Conservation (phyloP, 78 protist genomes). For the slime mould (Dictyostelium discoideum) region DNA sequence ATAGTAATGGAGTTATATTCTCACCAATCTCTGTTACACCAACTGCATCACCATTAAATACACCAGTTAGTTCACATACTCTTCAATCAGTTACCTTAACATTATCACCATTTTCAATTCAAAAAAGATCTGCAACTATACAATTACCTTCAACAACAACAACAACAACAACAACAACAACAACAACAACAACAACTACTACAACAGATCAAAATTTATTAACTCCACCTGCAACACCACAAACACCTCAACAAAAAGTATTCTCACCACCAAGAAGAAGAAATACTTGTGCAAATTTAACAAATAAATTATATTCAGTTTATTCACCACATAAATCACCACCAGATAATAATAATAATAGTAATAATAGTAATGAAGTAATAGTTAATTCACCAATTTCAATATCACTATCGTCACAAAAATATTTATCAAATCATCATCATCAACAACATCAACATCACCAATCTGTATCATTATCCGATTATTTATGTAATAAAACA, state of each 20-base stretch:
- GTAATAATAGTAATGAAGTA: neutral
- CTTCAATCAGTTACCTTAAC: neutral
- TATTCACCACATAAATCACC: constrained; percentile 44
- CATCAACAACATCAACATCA: neutral
- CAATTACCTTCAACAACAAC: neutral
- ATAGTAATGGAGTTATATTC: neutral
- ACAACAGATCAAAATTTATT: neutral
- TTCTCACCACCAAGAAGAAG: constrained; percentile 72
- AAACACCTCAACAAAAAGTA: constrained; percentile 43
- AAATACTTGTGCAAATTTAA: constrained; percentile 46
- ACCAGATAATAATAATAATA: neutral
- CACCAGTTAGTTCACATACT: neutral
- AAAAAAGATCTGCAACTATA: constrained; percentile 9
- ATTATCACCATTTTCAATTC: constrained; percentile 8
- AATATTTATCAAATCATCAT: constrained; percentile 1
- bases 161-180: neutral
- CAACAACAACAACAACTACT: neutral
- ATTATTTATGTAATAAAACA: neutral
- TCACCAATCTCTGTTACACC: constrained; percentile 11
- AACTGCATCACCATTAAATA: constrained; percentile 1
- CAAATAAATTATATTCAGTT: constrained; percentile 4
- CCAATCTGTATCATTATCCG: neutral
- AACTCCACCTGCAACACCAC: constrained; percentile 19
- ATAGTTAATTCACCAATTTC: neutral
- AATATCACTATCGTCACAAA: neutral